A percentile compares a stretch with the other conserved stretches of the same genome.
Evolutionary conservation across 148 eudicot genomes (phyloP).

Genomic region (Vaccinium macrocarpon): DNA sequence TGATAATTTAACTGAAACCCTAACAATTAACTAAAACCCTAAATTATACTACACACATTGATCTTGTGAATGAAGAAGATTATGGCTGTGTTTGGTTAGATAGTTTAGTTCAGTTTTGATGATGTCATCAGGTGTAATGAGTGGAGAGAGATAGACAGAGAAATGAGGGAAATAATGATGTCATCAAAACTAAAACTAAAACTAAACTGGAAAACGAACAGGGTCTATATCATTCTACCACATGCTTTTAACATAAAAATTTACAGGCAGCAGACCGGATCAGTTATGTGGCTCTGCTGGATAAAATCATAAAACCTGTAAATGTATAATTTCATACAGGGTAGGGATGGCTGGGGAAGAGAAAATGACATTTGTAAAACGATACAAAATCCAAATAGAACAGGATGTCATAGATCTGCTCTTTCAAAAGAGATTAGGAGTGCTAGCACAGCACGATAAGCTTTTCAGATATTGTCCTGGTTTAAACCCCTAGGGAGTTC

Average conservation of each 20-base stretch:
- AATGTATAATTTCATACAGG: background rate
- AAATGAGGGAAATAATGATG: no score
- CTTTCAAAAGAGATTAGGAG: background rate
- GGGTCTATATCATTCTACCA: background rate
- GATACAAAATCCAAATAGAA: background rate
- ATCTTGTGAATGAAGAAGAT: background rate
- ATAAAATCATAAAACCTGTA: constrained; percentile 13
- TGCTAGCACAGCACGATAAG: background rate
- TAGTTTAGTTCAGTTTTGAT: no score
- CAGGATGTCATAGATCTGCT: constrained; percentile 5
- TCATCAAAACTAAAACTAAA: no score
- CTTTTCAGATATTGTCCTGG: background rate
- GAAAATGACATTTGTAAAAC: background rate
- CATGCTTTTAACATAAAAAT: background rate
- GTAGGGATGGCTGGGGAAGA: background rate
- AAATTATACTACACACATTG: background rate
- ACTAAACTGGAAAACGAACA: no score
- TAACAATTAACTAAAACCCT: no score
- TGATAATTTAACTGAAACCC: no score
- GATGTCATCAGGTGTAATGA: no score
- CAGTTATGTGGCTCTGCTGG: background rate
- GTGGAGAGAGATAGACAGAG: no score
- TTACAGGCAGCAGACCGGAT: background rate
- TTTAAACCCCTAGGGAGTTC: background rate
- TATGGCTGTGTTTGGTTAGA: no score